A percentile compares a stretch with the other conserved stretches of the same genome.
phyloP scores from a whole-genome alignment of 129 eudicot species.

The Flaveria sonorensis region DNA sequence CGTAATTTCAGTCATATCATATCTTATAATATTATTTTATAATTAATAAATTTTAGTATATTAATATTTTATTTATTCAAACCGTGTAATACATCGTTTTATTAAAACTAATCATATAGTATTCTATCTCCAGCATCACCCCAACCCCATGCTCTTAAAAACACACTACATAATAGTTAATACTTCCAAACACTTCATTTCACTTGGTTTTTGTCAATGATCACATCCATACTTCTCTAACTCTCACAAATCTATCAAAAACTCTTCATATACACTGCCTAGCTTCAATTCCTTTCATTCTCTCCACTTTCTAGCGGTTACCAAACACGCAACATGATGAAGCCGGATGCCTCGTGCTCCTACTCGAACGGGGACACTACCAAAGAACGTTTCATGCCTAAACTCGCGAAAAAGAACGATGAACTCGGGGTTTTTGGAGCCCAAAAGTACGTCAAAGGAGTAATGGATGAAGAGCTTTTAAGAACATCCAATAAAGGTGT shows the following conservation, averaged over 20 bases:
- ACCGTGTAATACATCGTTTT: too few species aligned
- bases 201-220: not conserved
- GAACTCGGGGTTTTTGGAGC: slow-evolving; percentile 78
- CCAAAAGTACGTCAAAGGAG: slow-evolving; percentile 78
- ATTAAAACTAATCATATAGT: too few species aligned
- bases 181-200: not conserved
- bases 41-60: too few species aligned
- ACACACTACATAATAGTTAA: too few species aligned
- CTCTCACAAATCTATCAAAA: slow-evolving; percentile 22
- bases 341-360: slow-evolving; percentile 48
- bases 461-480: slow-evolving; percentile 37
- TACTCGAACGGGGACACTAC: slow-evolving; percentile 38
- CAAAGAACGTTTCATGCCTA: slow-evolving; percentile 31
- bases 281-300: not conserved
- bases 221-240: not conserved
- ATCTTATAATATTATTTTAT: too few species aligned
- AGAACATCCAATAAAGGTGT: slow-evolving; percentile 6
- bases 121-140: not conserved
- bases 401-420: slow-evolving; percentile 36
- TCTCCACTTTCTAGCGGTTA: not conserved
- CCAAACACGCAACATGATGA: slow-evolving; percentile 5
- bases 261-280: not conserved
- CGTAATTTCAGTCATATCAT: too few species aligned
- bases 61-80: too few species aligned
- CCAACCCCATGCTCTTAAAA: not conserved